phyloP scores from a whole-genome alignment of 2,329 filamentous ascomycete genomes.

The Aspergillus fumigatus region DNA sequence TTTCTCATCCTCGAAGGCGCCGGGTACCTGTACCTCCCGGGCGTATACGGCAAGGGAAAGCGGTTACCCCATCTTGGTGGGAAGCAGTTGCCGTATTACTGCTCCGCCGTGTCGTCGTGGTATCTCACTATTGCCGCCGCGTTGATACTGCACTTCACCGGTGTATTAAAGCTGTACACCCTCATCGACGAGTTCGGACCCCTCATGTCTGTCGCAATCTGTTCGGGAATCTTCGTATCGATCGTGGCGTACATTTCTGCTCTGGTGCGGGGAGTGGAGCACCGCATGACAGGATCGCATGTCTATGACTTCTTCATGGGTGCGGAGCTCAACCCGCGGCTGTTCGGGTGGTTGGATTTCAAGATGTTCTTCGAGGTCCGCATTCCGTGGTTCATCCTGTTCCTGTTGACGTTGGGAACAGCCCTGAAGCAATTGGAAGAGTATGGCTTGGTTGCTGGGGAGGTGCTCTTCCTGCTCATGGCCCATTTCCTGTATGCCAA shows the following conservation, averaged over 20 bases:
- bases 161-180: constrained; percentile 80
- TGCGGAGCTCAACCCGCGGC: constrained; percentile 75
- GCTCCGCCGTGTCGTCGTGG: constrained; percentile 79
- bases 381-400: constrained; percentile 89
- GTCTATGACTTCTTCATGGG: constrained; percentile 91
- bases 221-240: constrained; percentile 78
- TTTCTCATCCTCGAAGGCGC: constrained; percentile 80
- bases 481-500: constrained; percentile 89
- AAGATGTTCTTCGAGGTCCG: constrained; percentile 96
- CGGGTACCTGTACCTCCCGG: constrained; percentile 80
- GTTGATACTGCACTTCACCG: constrained; percentile 68
- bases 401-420: constrained; percentile 68
- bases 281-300: constrained; percentile 80
- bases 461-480: constrained; percentile 76
- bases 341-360: constrained; percentile 79
- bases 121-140: constrained; percentile 75
- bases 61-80: constrained; percentile 74
- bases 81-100: constrained; percentile 87
- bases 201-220: constrained; percentile 84
- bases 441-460: constrained; percentile 76
- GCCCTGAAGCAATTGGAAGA: constrained; percentile 75
- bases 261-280: constrained; percentile 69
- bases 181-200: constrained; percentile 92
- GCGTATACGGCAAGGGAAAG: constrained; percentile 82
- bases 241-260: constrained; percentile 85